phyloP scores from a whole-genome alignment of 345 rosid species.

The Gossypium raimondii region DNA sequence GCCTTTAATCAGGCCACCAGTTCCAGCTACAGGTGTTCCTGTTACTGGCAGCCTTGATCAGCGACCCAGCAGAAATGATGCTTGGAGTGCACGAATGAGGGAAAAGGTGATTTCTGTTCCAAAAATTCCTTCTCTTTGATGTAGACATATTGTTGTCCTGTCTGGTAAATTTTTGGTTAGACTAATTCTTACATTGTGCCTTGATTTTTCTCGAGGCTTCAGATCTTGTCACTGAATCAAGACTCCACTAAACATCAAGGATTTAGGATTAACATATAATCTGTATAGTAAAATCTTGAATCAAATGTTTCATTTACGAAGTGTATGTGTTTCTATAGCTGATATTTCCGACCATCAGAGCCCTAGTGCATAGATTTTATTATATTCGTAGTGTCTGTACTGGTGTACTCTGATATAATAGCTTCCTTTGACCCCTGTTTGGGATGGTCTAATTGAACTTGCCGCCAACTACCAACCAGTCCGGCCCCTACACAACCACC shows the following conservation, averaged over 20 bases:
- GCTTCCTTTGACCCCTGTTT: not conserved
- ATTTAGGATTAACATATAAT: not conserved
- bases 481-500: not conserved
- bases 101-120: conserved; percentile 64
- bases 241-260: not conserved
- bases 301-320: not conserved
- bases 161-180: not conserved
- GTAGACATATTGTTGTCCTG: not conserved
- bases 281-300: not conserved
- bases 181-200: not conserved
- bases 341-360: not conserved
- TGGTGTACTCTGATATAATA: not conserved
- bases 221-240: not conserved
- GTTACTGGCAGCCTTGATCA: conserved; percentile 73
- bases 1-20: conserved; percentile 72
- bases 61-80: conserved; percentile 92
- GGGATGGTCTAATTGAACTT: not conserved
- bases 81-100: conserved; percentile 98
- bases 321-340: not conserved
- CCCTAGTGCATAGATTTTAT: conserved; percentile 5
- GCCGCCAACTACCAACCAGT: not conserved
- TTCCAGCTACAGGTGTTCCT: conserved; percentile 74
- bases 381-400: not conserved
- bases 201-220: not conserved
- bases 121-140: not conserved